Conservation (phyloP, 192 early-diverging fungal species). For the Umbelopsis vinacea region DNA sequence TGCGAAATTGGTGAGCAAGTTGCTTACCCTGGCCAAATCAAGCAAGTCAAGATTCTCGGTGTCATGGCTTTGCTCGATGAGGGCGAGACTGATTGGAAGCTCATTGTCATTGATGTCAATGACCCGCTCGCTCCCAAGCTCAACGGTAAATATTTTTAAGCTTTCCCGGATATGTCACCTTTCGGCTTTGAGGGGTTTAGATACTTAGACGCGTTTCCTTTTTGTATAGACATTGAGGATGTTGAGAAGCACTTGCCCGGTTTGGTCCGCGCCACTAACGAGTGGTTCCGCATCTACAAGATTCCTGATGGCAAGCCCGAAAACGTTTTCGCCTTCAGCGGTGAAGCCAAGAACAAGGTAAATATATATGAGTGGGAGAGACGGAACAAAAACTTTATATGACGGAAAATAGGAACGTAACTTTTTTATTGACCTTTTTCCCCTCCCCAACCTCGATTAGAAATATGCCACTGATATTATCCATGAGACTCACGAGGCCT, state of each 20-base stretch:
- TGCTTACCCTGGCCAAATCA: constrained; percentile 91
- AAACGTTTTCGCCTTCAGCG: constrained; percentile 98
- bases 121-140: constrained; percentile 97
- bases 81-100: constrained; percentile 99
- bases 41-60: constrained; percentile 99
- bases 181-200: not conserved
- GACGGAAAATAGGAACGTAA: not conserved
- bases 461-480: constrained; percentile 91
- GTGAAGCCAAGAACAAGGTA: constrained; percentile 80
- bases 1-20: constrained; percentile 98
- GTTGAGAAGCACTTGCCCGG: constrained; percentile 98
- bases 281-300: constrained; percentile 99
- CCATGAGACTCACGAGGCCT: constrained; percentile 93
- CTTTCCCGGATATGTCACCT: too few relatives aligned
- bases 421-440: constrained; percentile 7
- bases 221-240: constrained; percentile 87
- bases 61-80: constrained; percentile 99
- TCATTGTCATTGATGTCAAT: constrained; percentile 96
- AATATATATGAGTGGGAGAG: not conserved
- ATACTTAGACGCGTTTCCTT: not conserved
- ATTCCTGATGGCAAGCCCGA: constrained; percentile 99
- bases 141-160: constrained; percentile 61
- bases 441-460: constrained; percentile 25
- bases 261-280: constrained; percentile 93
- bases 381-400: not conserved